Base-by-base conservation (phyloP, 495 filamentous ascomycete species). In the Bombardia bombarda region DNA sequence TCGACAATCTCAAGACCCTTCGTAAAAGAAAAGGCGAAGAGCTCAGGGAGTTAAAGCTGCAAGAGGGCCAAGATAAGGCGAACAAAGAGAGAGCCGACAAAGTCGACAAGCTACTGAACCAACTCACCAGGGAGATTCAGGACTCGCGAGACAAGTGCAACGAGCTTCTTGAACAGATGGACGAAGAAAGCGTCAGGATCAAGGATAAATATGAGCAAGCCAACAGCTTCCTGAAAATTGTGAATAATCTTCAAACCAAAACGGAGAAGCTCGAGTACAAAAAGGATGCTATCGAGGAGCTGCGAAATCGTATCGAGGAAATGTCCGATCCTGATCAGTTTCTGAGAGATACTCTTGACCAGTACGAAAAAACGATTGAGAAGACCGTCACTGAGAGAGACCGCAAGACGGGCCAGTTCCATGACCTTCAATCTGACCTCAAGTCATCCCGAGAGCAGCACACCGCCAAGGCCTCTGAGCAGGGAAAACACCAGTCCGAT, bases 1-100 rank as follows among this genome's bases (percentile, higher is more conserved):
- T 97, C 49, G 89, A 95, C 22, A 94, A 90, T 50, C 84, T 98
- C 60, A 95, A 92, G 57, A 48, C 71, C 19, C 62, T 96, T 16
- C 68, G 80, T n/a, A 97, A 97, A 62, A 81, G 74, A 43, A 82
- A 95, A 55, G 84, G 78, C 20, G 80, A 84, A 30, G 75, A 90
- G 28, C 70, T 97, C 12, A 73, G 61, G 6, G 74, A 82, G 31
- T 74, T 78, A 43, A 86, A 82, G 58, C 74, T 82, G 31, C 73
- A 77, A 47, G 86, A 95, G 51, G 70, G 80, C 24, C 77, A 86
- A 52, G 76, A 83, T 47, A 92, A 90, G 58, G 69, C 72, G n/a
- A 82, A 88, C 57, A 97, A 96, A 58, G 85, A 90, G 41, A 85
- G 79, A 43, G 92, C 81, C 9, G 88, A 95, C 38, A 60, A 70